Percentiles rank a stretch among this genome's conserved stretches.
Conservation (phyloP, 306 rosid genomes). For the Phaseolus lunatus region DNA sequence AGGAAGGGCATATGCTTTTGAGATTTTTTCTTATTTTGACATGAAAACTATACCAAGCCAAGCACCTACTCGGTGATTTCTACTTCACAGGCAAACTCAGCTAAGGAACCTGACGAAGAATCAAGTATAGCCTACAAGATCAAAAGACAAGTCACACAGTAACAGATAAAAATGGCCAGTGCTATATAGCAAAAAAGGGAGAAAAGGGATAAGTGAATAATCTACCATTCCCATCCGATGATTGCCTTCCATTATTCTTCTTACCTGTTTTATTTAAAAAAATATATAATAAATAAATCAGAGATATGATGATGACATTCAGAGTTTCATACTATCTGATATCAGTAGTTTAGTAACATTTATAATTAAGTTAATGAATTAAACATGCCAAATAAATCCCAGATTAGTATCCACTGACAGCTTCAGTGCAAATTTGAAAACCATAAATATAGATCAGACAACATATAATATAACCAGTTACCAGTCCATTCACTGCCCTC, state of each 20-base stretch:
- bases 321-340: slow-evolving; percentile 39
- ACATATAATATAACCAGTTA: slow-evolving; percentile 22
- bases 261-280: slow-evolving; percentile 64
- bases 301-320: slow-evolving; percentile 26
- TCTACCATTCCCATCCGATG: slow-evolving; percentile 99
- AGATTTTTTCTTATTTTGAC: slow-evolving; percentile 4
- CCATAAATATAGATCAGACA: slow-evolving; percentile 14
- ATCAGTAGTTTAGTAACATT: slow-evolving; percentile 4
- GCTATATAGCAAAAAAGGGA: slow-evolving; percentile 40
- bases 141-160: slow-evolving; percentile 45
- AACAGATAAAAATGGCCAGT: slow-evolving; percentile 38
- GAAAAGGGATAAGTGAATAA: slow-evolving; percentile 48
- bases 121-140: slow-evolving; percentile 76
- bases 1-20: slow-evolving; percentile 1
- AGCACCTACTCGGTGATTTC: slow-evolving; percentile 96
- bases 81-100: slow-evolving; percentile 96
- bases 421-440: slow-evolving; percentile 23
- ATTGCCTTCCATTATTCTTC: slow-evolving; percentile 99
- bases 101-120: slow-evolving; percentile 75
- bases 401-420: slow-evolving; percentile 6
- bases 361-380: slow-evolving; percentile 18
- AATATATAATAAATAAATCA: slow-evolving; percentile 16
- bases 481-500: slow-evolving; percentile 16
- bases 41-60: slow-evolving; percentile 41
- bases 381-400: slow-evolving; percentile 37